Base-by-base conservation (phyloP, 2,329 filamentous ascomycete genomes). In the Fusarium sp. region DNA sequence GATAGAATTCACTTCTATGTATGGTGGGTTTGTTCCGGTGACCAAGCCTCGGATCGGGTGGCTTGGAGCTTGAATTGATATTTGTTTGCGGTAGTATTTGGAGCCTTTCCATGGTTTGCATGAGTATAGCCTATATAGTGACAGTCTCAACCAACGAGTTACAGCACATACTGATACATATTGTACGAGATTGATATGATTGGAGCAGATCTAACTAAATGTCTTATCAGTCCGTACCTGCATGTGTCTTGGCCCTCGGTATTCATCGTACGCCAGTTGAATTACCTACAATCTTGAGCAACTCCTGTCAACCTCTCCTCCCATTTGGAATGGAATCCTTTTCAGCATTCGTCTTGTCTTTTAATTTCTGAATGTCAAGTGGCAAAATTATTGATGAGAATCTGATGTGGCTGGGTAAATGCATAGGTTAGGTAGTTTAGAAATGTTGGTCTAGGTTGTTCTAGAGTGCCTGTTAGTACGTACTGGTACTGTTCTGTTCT, bases 21-120 rank as follows among this genome's bases (percentile, higher is more conserved):
- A 26, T 51, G 48, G 48, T 25, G 48, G 48, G 23, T 34, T 61
- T 41, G 46, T 42, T 63, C 54, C 46, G n/a, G 45, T 59, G 41
- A 46, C 58, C 43, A 31, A 52, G 42, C 28, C 41, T 60, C 31
- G 26, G 44, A 44, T 48, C 67, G 31, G 31, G 58, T 67, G 67
- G 58, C 67, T 68, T 52, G 28, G 42, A 67, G 34, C 37, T 53
- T 54, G 45, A 45, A 48, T 53, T 14, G 7, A 48, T 25, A 46
- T 63, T 53, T 41, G 45, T 54, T 21, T 41, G 25, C 28, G 23
- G 9, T 37, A 10, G 16, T 21, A 41, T 26, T 39, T 39, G 21
- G 25, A 25, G 31, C 18, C 11, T 26, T 45, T 9, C 4, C 16
- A 23, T 26, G 23, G 13, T 18, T 25, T 26, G n/a, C 34, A 16